A percentile compares a stretch with the other conserved stretches of the same genome.
Evolutionary conservation across 2,329 filamentous ascomycete genomes (phyloP).

Genomic region (Metarhizium sp.): DNA sequence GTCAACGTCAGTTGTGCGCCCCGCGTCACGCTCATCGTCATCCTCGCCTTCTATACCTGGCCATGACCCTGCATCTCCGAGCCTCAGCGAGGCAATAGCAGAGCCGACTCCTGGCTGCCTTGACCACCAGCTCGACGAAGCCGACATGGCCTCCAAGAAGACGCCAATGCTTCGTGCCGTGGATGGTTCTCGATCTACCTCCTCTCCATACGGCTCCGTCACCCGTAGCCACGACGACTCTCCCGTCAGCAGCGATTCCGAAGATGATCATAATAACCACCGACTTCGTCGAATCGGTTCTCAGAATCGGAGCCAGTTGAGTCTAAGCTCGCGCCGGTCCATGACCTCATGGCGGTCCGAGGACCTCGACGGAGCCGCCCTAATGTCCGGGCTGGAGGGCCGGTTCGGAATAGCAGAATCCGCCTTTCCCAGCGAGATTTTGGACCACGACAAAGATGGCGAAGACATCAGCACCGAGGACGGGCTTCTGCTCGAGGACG

Average conservation of each 20-base stretch:
- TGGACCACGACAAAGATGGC: conserved; percentile 30
- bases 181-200: conserved; percentile 16
- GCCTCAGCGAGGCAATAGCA: conserved; percentile 19
- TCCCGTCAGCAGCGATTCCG: conserved; percentile 24
- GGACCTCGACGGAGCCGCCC: conserved; percentile 39
- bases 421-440: conserved; percentile 34
- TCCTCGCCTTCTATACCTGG: conserved; percentile 7
- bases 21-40: conserved; percentile 3
- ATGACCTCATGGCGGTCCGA: conserved; percentile 29
- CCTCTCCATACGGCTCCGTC: conserved; percentile 29
- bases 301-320: conserved; percentile 16
- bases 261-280: conserved; percentile 20
- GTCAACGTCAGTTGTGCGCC: neutral
- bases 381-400: conserved; percentile 44
- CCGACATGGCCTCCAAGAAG: conserved; percentile 26
- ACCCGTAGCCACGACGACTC: conserved; percentile 25
- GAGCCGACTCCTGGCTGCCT: conserved; percentile 9
- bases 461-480: conserved; percentile 27
- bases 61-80: conserved; percentile 10
- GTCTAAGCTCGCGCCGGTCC: conserved; percentile 23
- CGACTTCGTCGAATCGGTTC: conserved; percentile 25
- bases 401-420: conserved; percentile 43
- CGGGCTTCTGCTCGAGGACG: conserved; percentile 24
- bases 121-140: conserved; percentile 4
- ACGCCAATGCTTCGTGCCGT: conserved; percentile 25